Conservation (phyloP, 169 alveolate genomes). For the Eimeria maxima region DNA sequence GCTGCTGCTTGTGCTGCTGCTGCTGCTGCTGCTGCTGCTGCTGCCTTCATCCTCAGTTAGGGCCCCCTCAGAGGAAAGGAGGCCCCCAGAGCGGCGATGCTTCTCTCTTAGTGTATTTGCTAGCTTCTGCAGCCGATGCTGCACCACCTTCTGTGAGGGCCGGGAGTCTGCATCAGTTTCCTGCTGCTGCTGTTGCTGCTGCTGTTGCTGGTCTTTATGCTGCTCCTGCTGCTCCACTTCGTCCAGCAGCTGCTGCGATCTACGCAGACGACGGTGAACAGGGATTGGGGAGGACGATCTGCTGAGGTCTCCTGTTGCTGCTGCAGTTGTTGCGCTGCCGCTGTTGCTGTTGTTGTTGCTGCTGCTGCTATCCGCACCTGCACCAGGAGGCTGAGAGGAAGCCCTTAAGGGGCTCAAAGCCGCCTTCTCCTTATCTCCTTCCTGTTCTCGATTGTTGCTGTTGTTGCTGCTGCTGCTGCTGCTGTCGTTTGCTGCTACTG, state of each 20-base stretch:
- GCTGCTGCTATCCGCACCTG: neutral
- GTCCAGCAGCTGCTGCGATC: conserved; percentile 9
- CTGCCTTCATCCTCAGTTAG: neutral
- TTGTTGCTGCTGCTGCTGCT: conserved; percentile 30
- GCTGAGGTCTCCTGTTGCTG: neutral
- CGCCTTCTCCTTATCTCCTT: no score
- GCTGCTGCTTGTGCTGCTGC: neutral
- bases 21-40: neutral
- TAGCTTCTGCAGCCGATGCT: neutral
- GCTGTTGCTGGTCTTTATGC: neutral
- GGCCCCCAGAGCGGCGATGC: neutral
- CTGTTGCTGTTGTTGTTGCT: neutral
- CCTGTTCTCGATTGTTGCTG: neutral
- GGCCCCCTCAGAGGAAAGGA: no score
- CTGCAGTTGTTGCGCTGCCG: neutral
- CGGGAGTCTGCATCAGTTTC: conserved; percentile 10
- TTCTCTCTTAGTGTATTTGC: no score
- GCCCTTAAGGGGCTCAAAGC: no score
- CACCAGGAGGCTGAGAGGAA: neutral
- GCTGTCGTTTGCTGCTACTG: neutral
- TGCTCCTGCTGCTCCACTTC: neutral
- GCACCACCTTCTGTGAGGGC: neutral
- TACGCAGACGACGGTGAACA: conserved; percentile 14
- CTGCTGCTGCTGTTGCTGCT: neutral
- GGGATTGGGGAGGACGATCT: neutral